Evolutionary conservation across 148 eudicot species (phyloP), one percentile per base, ranked within the genome.

Genomic region (Rheum nobile): DNA sequence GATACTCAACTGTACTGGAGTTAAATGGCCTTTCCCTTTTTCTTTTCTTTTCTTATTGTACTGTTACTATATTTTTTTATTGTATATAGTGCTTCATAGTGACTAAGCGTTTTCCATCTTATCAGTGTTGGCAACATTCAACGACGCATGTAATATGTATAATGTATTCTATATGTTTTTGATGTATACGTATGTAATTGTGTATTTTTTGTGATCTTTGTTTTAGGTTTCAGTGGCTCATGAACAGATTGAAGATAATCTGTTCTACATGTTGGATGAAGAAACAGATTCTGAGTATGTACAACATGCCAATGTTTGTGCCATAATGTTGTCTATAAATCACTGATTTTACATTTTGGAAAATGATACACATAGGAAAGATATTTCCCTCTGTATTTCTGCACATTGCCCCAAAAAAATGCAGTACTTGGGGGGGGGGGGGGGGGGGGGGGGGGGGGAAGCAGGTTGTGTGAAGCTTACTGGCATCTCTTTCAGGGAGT

Each of bases 211-310:
- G n/a, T 72, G 54, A 71, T 80, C 67, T 63, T 75, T 31, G 77
- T 63, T 72, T 57, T 90, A 95, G 98, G 97, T 70, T 80, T 91
- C 97, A 37, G 77, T 95, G 24, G 90, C 86, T 77, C 83, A 81
- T 75, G 98, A 95, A 79, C 86, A 90, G 78, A 90, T 95, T 69
- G 98, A 95, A 85, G 93, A 85, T 69, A 85, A 85, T 46, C 84
- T 95, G 84, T 95, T 95, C 86, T 90, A 79, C 83, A 87, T 95
- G 98, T 82, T 95, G 82, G 98, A 95, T 75, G 97, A 95, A 78
- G 98, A 95, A 86, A 95, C 98, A 35, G 98, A 95, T 84, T 46
- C 84, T 13, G 93, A 90, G 98, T 94, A 88, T 84, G 98, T 83
- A 48, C 47, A 71, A 73, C 72, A 17, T 31, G 37, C 34, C 67